Percentiles rank a stretch among this genome's conserved stretches.
These are phyloP conservation scores for Samsoniella hepiali DNA, from an alignment of 2,329 filamentous ascomycete genomes.

Conservation along the genomic window DNA sequence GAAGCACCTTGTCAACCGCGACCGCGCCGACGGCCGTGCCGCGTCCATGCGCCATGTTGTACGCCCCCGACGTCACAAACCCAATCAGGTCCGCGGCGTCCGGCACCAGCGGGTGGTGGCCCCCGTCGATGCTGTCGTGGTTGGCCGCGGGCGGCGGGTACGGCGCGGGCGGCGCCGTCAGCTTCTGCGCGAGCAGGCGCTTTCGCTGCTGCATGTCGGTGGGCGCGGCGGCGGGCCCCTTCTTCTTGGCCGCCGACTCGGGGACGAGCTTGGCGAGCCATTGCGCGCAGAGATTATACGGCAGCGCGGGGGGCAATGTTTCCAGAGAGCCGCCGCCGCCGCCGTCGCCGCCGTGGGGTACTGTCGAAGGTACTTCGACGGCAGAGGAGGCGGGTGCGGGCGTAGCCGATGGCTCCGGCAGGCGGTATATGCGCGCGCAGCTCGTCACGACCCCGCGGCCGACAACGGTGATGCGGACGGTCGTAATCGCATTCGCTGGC, in stretches of 20 bases:
- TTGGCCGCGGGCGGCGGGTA: conserved; percentile 36
- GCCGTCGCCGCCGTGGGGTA: conserved; percentile 26
- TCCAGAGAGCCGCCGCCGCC: conserved; percentile 13
- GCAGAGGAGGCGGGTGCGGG: conserved; percentile 28
- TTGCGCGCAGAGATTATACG: conserved; percentile 55
- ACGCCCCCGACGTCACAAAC: conserved; percentile 85
- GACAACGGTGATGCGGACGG: conserved; percentile 64
- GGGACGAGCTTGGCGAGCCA: conserved; percentile 64
- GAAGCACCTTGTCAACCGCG: conserved; percentile 54
- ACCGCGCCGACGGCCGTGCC: conserved; percentile 74
- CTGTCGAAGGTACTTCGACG: conserved; percentile 47
- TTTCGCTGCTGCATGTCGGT: conserved; percentile 38
- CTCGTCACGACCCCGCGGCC: conserved; percentile 66
- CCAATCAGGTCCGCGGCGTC: conserved; percentile 74
- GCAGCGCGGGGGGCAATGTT: conserved; percentile 30
- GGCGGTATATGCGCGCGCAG: conserved; percentile 81
- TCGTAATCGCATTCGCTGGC: conserved; percentile 46
- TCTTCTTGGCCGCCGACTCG: conserved; percentile 10
- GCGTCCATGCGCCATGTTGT: conserved; percentile 71
- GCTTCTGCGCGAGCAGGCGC: conserved; percentile 45
- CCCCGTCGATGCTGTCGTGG: conserved; percentile 37
- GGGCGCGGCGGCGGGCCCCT: conserved; percentile 15
- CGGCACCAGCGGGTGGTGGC: conserved; percentile 70
- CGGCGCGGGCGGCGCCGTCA: conserved; percentile 38
- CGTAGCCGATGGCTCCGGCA: conserved; percentile 46